Percentiles rank a stretch among this genome's conserved stretches.
Evolutionary conservation across 768 basidiomycete species (phyloP).

Genomic region (Lentinula guzmanii): DNA sequence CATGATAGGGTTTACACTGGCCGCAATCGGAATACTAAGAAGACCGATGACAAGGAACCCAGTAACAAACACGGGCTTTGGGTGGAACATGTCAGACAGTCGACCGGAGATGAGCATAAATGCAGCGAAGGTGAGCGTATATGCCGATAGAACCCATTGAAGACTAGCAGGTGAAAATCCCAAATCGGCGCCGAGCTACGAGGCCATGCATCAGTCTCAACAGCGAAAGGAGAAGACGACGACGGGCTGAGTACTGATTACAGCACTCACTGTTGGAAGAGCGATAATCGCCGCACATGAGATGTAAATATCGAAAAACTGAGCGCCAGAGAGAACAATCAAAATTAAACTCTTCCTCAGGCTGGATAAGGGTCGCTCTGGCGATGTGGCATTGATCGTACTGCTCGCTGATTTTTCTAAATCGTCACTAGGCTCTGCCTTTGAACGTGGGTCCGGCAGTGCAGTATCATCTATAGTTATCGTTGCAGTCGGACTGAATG

Average conservation of each 20-base stretch:
- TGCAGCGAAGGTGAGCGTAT: constrained; percentile 11
- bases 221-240: constrained; percentile 1
- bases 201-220: constrained; percentile 22
- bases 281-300: constrained; percentile 25
- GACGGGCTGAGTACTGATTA: neutral
- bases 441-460: neutral
- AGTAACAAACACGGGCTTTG: constrained; percentile 8
- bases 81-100: constrained; percentile 9
- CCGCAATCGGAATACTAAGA: neutral
- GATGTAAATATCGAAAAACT: constrained; percentile 33
- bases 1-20: neutral
- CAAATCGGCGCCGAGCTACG: constrained; percentile 32
- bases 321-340: constrained; percentile 24
- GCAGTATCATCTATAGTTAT: neutral
- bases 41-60: constrained; percentile 8
- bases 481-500: neutral
- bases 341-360: constrained; percentile 16
- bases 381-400: neutral
- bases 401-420: neutral
- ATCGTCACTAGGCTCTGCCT: neutral
- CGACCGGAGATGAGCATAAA: constrained; percentile 11
- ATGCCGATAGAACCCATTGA: constrained; percentile 26
- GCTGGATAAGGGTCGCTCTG: neutral
- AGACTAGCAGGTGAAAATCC: neutral
- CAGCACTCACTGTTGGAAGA: constrained; percentile 24